These are phyloP conservation scores for Ceratobasidium sp. DNA, from an alignment of 1,284 basidiomycete species.

Conservation along the genomic window DNA sequence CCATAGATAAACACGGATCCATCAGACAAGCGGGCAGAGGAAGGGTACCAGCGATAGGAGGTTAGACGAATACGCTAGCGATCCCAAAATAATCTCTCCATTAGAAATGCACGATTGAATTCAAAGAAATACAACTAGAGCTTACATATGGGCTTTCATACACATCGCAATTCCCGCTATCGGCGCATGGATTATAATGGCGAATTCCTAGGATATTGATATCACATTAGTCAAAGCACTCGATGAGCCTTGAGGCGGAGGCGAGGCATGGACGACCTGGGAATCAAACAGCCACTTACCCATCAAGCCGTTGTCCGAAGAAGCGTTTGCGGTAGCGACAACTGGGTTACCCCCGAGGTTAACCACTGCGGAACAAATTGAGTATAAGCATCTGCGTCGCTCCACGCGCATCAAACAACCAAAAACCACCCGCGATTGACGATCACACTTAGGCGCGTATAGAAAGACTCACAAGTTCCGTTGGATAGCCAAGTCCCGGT, in stretches of 20 bases:
- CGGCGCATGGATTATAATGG: constrained; percentile 72
- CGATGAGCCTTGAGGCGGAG: too few relatives aligned
- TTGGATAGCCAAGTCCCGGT: constrained; percentile 80
- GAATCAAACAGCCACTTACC: neutral
- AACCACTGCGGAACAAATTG: constrained; percentile 56
- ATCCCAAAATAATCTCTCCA: neutral
- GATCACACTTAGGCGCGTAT: neutral
- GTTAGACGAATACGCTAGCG: constrained; percentile 67
- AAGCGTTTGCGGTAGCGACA: constrained; percentile 52
- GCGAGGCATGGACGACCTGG: too few relatives aligned
- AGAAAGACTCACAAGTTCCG: constrained; percentile 60
- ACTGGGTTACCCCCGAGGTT: constrained; percentile 82
- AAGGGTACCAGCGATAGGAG: constrained; percentile 82
- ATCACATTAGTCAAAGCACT: constrained; percentile 83
- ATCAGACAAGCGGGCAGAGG: constrained; percentile 72
- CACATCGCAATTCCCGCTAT: constrained; percentile 64
- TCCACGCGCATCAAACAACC: neutral
- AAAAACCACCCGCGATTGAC: neutral
- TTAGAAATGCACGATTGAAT: too few relatives aligned
- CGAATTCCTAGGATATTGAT: constrained; percentile 76
- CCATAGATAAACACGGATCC: constrained; percentile 85
- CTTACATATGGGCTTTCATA: constrained; percentile 67
- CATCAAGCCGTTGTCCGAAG: neutral
- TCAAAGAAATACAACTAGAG: too few relatives aligned
- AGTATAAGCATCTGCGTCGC: neutral